Evolutionary conservation across 2,329 filamentous ascomycete species (phyloP).

Genomic region (Neophaeococcomyces mojaviensis): DNA sequence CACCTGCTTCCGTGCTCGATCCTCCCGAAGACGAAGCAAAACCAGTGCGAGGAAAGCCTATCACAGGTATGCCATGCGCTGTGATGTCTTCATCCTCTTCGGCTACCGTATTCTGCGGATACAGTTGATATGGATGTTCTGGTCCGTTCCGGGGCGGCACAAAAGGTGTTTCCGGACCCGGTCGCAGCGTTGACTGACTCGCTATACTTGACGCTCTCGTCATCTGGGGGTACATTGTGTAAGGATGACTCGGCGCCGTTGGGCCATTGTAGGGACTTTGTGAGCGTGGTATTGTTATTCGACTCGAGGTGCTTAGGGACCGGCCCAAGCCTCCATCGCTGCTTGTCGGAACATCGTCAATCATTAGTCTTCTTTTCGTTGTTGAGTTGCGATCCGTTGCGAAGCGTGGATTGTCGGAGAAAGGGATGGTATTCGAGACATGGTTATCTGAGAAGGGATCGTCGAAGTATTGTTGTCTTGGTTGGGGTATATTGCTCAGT

Average conservation of each 20-base stretch:
- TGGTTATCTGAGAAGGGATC: slow-evolving; percentile 27
- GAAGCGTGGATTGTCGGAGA: slow-evolving; percentile 22
- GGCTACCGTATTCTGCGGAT: slow-evolving; percentile 66
- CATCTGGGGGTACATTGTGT: slow-evolving; percentile 71
- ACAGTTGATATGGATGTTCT: slow-evolving; percentile 79
- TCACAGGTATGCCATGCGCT: slow-evolving; percentile 49
- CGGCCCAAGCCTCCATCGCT: slow-evolving; percentile 30
- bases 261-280: slow-evolving; percentile 63
- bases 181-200: slow-evolving; percentile 62
- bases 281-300: slow-evolving; percentile 39
- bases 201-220: slow-evolving; percentile 57
- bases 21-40: slow-evolving; percentile 64
- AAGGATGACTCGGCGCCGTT: slow-evolving; percentile 72
- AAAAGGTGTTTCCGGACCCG: slow-evolving; percentile 49
- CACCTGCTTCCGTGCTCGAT: slow-evolving; percentile 77
- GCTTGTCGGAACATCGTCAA: slow-evolving; percentile 26
- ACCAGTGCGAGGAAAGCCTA: slow-evolving; percentile 62
- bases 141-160: slow-evolving; percentile 55
- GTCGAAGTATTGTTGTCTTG: slow-evolving; percentile 28
- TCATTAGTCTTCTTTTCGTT: slow-evolving; percentile 12
- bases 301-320: slow-evolving; percentile 38
- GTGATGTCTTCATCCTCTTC: slow-evolving; percentile 41
- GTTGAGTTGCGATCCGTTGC: slow-evolving; percentile 4
- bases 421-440: slow-evolving; percentile 21
- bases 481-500: slow-evolving; percentile 2